These are phyloP conservation scores for Ogataea paraovalis DNA, from an alignment of 805 yeast genomes.

Conservation along the genomic window DNA sequence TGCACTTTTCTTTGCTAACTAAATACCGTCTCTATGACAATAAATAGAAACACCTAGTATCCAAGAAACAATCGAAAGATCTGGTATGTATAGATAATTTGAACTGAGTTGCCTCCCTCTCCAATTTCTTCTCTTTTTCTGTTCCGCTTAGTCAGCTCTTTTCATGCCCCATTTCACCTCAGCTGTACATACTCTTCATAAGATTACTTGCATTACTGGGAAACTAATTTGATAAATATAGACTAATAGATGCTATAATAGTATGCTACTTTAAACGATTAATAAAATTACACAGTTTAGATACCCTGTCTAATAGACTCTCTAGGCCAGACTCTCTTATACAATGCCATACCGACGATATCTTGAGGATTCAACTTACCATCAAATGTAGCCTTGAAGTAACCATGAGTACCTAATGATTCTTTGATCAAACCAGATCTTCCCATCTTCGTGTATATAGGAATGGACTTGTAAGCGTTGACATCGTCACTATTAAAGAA, in stretches of 20 bases:
- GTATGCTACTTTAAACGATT: background rate
- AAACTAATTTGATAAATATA: no score
- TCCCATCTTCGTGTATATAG: conserved; percentile 88
- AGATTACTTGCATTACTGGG: no score
- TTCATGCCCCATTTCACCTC: no score
- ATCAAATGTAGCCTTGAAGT: conserved; percentile 93
- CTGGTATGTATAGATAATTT: no score
- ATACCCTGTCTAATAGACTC: conserved; percentile 28
- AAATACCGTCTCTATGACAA: no score
- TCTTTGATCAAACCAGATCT: conserved; percentile 94
- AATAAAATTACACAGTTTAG: conserved; percentile 1
- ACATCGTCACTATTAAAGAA: conserved; percentile 91
- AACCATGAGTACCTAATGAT: conserved; percentile 96
- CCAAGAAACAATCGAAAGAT: no score
- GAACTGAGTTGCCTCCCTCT: no score
- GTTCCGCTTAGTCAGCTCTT: no score
- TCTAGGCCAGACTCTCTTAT: conserved; percentile 91
- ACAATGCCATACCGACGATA: conserved; percentile 87
- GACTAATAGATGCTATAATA: background rate
- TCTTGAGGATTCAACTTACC: conserved; percentile 89
- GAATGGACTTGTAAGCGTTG: conserved; percentile 83
- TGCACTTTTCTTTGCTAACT: no score
- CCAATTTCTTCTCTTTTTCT: no score
- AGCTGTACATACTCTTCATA: no score
- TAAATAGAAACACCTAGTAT: no score